Base-by-base conservation (phyloP, 2,329 filamentous ascomycete species). In the Colletotrichum sp. region DNA sequence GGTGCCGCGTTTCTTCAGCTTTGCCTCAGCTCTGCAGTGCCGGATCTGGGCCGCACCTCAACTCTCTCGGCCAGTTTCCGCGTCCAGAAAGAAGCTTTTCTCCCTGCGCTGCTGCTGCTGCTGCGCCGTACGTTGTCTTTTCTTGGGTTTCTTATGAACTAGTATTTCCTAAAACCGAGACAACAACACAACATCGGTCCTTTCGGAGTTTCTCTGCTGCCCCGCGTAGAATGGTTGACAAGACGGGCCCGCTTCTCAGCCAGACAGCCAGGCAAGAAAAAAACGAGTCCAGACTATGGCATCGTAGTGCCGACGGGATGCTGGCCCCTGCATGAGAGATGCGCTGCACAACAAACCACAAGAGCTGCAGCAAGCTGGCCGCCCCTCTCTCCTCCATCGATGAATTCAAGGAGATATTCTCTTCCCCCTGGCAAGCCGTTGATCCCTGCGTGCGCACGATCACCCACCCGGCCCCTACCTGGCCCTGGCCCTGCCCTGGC, bases 61-160 rank as follows among this genome's bases (percentile, higher is more conserved):
- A n/a, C n/a, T 30, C 55, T 59, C 57, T 76, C 69, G 73, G 73
- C 18, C 69, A 76, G 69, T 32, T 36, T 72, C 73, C 69, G 73
- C 34, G 36, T 68, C 34, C 15, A 62, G 44, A 62, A 24, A 36
- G 16, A 73, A 72, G n/a, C 32, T 59, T 72, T 64, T 30, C 44
- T 52, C 44, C 44, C n/a, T 52, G 44, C 12, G 44, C 6, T 52
- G 24, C 24, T 39, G 30, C 28, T 34, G 32, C 30, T 9, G 69
- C 72, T 21, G 67, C 34, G 72, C 72, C 69, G 36, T 67, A 16
- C 21, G n/a, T 62, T 49, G 30, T n/a, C 18, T 16, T n/a, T 36
- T 63, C 18, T 34, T 34, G 49, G 30, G 65, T 36, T 34, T 68
- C 44, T 52, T 52, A 18, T 65, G 24, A 10, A n/a, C 62, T 30